Evolutionary conservation across 345 rosid genomes (phyloP).

Genomic region (Salix brachista): DNA sequence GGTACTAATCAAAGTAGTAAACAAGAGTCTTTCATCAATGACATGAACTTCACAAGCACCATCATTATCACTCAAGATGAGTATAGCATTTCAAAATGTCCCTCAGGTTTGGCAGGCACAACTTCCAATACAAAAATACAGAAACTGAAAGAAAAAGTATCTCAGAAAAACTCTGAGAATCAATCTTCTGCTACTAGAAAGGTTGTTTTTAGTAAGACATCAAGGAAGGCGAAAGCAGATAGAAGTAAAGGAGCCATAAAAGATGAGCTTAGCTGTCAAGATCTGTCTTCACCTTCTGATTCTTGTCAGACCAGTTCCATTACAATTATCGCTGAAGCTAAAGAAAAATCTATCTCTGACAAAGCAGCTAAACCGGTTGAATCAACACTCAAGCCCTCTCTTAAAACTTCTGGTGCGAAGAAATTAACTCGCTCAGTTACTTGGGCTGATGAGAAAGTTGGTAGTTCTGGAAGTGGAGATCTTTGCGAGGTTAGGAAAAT

Average conservation of each 20-base stretch:
- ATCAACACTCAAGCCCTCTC: slow-evolving; percentile 52
- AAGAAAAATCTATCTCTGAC: slow-evolving; percentile 21
- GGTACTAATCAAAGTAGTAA: slow-evolving; percentile 24
- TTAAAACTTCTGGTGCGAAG: slow-evolving; percentile 52
- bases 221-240: slow-evolving; percentile 27
- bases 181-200: slow-evolving; percentile 30
- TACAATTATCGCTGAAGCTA: slow-evolving; percentile 15
- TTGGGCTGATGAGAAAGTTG: slow-evolving; percentile 78
- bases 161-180: slow-evolving; percentile 15
- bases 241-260: slow-evolving; percentile 14
- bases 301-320: slow-evolving; percentile 20
- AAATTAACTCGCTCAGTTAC: slow-evolving; percentile 55
- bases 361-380: slow-evolving; percentile 32
- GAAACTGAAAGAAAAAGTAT: slow-evolving; percentile 25
- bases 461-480: slow-evolving; percentile 28
- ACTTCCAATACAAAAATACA: slow-evolving; percentile 22
- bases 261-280: slow-evolving; percentile 19
- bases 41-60: slow-evolving; percentile 55
- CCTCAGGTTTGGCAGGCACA: slow-evolving; percentile 27
- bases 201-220: slow-evolving; percentile 19
- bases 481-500: slow-evolving; percentile 53
- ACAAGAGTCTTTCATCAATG: slow-evolving; percentile 31
- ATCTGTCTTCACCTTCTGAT: slow-evolving; percentile 35
- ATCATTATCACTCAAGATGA: slow-evolving; percentile 51
- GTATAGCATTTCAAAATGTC: slow-evolving; percentile 50